These are phyloP conservation scores for Plasmodium berghei DNA, from an alignment of 169 alveolate genomes.

Conservation along the genomic window DNA sequence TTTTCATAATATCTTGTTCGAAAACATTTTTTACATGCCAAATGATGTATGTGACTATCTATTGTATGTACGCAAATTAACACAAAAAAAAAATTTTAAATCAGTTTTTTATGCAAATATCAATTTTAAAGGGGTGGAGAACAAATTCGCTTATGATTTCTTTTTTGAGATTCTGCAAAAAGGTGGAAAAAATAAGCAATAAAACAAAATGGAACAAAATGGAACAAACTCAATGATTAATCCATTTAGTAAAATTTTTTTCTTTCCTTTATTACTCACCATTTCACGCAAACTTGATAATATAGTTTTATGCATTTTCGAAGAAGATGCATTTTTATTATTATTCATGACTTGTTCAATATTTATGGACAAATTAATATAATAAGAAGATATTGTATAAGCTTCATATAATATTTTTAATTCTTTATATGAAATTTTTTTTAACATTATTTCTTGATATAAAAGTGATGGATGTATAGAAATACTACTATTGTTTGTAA, in stretches of 20 bases:
- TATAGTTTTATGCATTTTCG: slow-evolving; percentile 53
- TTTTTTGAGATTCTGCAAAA: slow-evolving; percentile 30
- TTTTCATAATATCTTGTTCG: no score
- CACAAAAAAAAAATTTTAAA: not conserved
- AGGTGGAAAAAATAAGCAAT: no score
- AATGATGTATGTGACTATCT: no score
- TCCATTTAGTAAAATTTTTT: not conserved
- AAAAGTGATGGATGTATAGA: no score
- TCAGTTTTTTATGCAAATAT: slow-evolving; percentile 33
- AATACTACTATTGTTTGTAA: not conserved
- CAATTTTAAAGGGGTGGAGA: slow-evolving; percentile 60
- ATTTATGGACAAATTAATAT: slow-evolving; percentile 18
- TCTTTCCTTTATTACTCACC: slow-evolving; percentile 3
- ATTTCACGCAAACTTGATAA: slow-evolving; percentile 17
- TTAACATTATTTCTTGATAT: not conserved
- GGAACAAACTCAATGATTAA: no score
- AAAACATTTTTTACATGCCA: no score
- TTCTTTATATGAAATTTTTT: not conserved
- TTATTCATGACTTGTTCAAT: slow-evolving; percentile 30
- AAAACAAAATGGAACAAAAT: no score
- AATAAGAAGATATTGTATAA: slow-evolving; percentile 9
- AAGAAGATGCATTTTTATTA: slow-evolving; percentile 19
- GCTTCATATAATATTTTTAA: slow-evolving; percentile 15
- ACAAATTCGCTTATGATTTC: slow-evolving; percentile 38
- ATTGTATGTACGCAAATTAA: not conserved